Percentiles rank a stretch among this genome's conserved stretches.
These are phyloP conservation scores for Sporisorium reilianum DNA, from an alignment of 1,284 basidiomycete genomes.

Conservation along the genomic window DNA sequence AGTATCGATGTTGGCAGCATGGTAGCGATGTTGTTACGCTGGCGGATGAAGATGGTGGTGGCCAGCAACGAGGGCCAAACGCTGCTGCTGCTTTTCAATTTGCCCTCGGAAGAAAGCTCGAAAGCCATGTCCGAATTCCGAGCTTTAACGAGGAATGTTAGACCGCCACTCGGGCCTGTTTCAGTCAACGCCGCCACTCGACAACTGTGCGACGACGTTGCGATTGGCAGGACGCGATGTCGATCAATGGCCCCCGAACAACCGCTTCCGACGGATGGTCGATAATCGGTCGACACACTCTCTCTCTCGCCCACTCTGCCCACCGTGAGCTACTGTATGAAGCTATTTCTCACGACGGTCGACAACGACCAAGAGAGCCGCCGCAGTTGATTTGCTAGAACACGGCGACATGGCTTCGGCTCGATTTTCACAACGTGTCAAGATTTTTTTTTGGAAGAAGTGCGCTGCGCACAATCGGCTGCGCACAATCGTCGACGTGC, in stretches of 20 bases:
- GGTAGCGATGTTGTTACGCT: conserved; percentile 2
- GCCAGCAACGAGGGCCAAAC: not conserved
- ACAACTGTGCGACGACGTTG: no score
- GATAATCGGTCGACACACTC: not conserved
- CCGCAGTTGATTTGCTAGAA: no score
- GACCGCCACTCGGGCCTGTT: conserved; percentile 2
- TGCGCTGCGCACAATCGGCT: not conserved
- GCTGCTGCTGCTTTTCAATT: conserved; percentile 6
- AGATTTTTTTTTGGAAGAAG: not conserved
- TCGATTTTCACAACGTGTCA: no score
- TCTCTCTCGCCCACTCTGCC: not conserved
- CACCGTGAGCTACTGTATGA: not conserved
- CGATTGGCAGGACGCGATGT: not conserved
- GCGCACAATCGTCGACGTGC: not conserved
- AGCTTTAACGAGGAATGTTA: conserved; percentile 2
- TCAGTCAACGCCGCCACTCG: conserved; percentile 1
- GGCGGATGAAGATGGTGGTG: conserved; percentile 4
- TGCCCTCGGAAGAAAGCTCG: not conserved
- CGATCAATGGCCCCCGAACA: not conserved
- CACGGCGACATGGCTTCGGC: no score
- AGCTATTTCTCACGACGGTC: no score
- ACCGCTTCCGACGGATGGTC: not conserved
- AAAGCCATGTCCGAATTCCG: conserved; percentile 18
- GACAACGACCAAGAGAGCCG: no score
- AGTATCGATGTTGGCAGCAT: conserved; percentile 55